Evolutionary conservation across 2,329 filamentous ascomycete species (phyloP).

Genomic region (Albophoma yamanashiensis): DNA sequence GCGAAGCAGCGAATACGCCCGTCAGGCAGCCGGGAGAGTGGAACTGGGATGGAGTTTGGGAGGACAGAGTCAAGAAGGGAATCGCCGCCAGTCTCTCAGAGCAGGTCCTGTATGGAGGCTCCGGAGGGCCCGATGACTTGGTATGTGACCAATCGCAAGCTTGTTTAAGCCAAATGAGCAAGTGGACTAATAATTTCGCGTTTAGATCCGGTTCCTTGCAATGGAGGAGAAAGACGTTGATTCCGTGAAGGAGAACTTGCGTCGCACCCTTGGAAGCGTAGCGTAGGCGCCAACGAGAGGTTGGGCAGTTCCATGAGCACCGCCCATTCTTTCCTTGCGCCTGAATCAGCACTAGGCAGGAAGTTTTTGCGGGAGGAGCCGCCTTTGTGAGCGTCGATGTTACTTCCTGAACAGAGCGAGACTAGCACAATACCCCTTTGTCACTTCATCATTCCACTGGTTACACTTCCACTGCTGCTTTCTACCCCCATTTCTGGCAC

Average conservation of each 20-base stretch:
- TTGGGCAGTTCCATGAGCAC: neutral
- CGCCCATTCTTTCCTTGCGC: neutral
- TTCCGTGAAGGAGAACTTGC: conserved; percentile 46
- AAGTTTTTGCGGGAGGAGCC: neutral
- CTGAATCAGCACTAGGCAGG: neutral
- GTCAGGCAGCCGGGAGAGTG: conserved; percentile 58
- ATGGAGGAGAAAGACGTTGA: conserved; percentile 51
- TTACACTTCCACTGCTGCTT: neutral
- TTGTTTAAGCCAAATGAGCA: too few relatives aligned
- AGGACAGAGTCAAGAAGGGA: conserved; percentile 72
- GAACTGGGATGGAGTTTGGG: conserved; percentile 98
- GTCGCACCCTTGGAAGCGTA: conserved; percentile 33
- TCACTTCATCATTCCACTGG: neutral
- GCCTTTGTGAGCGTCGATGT: neutral
- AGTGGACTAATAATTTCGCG: neutral
- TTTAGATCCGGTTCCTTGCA: conserved; percentile 54
- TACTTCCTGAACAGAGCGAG: neutral
- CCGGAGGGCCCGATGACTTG: conserved; percentile 55
- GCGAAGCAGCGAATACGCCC: conserved; percentile 1
- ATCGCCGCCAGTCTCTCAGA: conserved; percentile 72
- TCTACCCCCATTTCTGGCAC: neutral
- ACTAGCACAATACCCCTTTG: neutral
- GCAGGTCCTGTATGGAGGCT: conserved; percentile 62
- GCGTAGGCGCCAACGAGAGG: conserved; percentile 5
- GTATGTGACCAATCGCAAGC: conserved; percentile 34